phyloP scores from a whole-genome alignment of 2,329 filamentous ascomycete genomes.

The Chrysoporthe deuterocubensis region DNA sequence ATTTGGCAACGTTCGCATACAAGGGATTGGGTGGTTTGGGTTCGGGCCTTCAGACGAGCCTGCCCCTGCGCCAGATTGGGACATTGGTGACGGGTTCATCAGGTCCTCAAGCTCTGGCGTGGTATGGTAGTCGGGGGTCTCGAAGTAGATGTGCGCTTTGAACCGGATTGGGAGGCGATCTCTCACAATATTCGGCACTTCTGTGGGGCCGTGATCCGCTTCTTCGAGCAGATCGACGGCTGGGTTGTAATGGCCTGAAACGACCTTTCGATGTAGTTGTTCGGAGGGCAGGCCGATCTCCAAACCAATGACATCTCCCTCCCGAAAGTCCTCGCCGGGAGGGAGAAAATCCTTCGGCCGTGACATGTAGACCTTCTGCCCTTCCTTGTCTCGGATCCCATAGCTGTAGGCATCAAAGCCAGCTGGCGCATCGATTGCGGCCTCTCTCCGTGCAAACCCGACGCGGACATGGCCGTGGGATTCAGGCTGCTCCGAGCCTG shows the following conservation, averaged over 20 bases:
- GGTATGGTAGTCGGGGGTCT: constrained; percentile 86
- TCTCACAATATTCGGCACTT: constrained; percentile 81
- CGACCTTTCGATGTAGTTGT: constrained; percentile 83
- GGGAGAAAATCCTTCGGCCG: constrained; percentile 89
- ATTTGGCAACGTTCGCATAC: constrained; percentile 84
- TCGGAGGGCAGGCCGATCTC: constrained; percentile 91
- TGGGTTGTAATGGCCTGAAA: constrained; percentile 85
- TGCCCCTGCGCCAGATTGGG: constrained; percentile 43
- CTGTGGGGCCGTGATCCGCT: constrained; percentile 55
- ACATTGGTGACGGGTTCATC: constrained; percentile 68
- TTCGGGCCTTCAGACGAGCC: constrained; percentile 64
- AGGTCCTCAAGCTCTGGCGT: constrained; percentile 87
- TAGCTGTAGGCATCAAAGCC: constrained; percentile 94
- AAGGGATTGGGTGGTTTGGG: constrained; percentile 72
- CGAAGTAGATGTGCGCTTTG: constrained; percentile 92
- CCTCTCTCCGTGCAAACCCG: constrained; percentile 83
- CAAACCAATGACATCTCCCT: constrained; percentile 92
- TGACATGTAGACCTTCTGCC: constrained; percentile 92
- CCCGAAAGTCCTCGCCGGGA: constrained; percentile 75
- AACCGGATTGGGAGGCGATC: constrained; percentile 95
- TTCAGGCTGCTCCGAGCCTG: constrained; percentile 48
- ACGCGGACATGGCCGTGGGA: constrained; percentile 74
- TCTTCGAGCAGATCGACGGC: constrained; percentile 73
- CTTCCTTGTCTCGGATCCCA: constrained; percentile 84
- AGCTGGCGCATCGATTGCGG: constrained; percentile 80